Evolutionary conservation across 345 rosid genomes (phyloP), one percentile per base, ranked within the genome.

Genomic region (Eucalyptus polybractea): DNA sequence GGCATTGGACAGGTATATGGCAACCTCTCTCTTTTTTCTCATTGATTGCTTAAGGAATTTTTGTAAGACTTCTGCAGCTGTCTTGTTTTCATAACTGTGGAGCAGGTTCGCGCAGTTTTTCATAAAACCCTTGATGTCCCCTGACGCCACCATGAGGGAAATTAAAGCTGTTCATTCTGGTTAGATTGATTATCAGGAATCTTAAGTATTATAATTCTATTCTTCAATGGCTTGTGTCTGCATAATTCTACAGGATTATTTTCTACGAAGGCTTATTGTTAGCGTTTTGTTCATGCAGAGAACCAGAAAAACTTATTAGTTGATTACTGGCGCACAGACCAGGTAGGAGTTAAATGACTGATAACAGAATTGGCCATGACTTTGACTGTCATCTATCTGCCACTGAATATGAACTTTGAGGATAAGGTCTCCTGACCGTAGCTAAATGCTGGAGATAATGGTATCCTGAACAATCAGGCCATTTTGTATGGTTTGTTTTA

Each of bases 91-190:
- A 31, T 89, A 65, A 88, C 54, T 88, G 25, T n/a, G 83, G 51
- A 86, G 58, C 96, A 97, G 99, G 91, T 97, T 97, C 76, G 95
- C 97, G 1, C 99, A 97, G 90, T 97, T 97, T 93, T 97, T 97
- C 92, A 94, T 97, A 67, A 95, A 94, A 88, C 99, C 99, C 58
- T 92, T 97, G 92, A 94, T 97, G 97, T 95, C 99, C 51, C 95
- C 97, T 87, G 99, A 97, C 88, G 99, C 99, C 69, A 97, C 99
- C 44, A 94, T 51, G 89, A 95, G 99, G 93, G 99, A 97, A 91
- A 95, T 96, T 45, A 97, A 95, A 91, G 98, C 98, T 27, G 98
- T 97, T 89, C 99, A 97, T 92, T 97, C 99, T 93, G 99, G 99
- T 97, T 89, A n/a, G 93, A 60, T 7, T 15, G 80, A 87, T 88